Evolutionary conservation across 2,329 filamentous ascomycete genomes (phyloP).

Genomic region (Magnaporthales sp.): DNA sequence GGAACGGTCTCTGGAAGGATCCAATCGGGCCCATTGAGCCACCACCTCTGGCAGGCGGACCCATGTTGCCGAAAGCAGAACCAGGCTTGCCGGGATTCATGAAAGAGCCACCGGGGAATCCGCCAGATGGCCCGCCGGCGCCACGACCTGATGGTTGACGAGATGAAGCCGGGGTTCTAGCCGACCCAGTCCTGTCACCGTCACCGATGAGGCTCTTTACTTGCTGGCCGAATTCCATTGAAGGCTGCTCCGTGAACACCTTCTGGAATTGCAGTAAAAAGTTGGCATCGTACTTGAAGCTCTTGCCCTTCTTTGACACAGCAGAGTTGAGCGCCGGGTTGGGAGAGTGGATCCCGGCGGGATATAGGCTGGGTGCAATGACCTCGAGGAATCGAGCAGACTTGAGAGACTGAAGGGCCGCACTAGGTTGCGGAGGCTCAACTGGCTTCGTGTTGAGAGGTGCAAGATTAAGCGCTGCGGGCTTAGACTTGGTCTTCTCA

Average conservation of each 20-base stretch:
- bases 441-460: conserved; percentile 74
- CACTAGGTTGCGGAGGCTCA: conserved; percentile 86
- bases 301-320: conserved; percentile 68
- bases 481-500: conserved; percentile 63
- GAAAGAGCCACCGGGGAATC: conserved; percentile 22
- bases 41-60: not conserved
- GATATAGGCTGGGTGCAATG: conserved; percentile 62
- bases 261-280: conserved; percentile 95
- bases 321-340: conserved; percentile 84
- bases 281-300: conserved; percentile 89
- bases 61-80: not conserved
- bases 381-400: conserved; percentile 82
- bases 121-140: conserved; percentile 33
- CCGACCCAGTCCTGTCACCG: conserved; percentile 53
- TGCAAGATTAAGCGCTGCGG: conserved; percentile 79
- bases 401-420: conserved; percentile 86
- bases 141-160: conserved; percentile 34
- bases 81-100: not conserved
- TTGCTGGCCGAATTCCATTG: conserved; percentile 83
- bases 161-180: conserved; percentile 47
- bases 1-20: conserved; percentile 55
- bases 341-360: conserved; percentile 73
- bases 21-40: conserved; percentile 13
- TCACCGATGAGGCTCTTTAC: conserved; percentile 84
- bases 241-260: conserved; percentile 95